Evolutionary conservation across 2,329 filamentous ascomycete genomes (phyloP), one percentile per base, ranked within the genome.

Genomic region (Botryotinia calthae): DNA sequence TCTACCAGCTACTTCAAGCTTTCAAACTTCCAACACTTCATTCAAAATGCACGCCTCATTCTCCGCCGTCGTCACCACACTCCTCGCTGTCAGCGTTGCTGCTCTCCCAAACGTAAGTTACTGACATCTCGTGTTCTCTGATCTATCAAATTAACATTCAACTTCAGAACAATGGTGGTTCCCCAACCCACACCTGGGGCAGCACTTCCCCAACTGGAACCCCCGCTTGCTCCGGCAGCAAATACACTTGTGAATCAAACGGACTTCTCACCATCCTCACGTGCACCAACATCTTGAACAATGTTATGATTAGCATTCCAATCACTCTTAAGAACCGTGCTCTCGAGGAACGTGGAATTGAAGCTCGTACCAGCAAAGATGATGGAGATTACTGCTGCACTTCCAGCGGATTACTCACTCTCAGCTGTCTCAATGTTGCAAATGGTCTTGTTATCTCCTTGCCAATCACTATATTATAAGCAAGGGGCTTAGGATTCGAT

Each of bases 21-120:
- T 66, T 16, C 31, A 51, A 48, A 48, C 44, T 8, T 48, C 25
- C 22, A 61, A 61, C 7, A 61, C 44, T 20, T n/a, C 22, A 66
- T n/a, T 66, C 64, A 66, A 66, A 40, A 66, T 66, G 64, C 64
- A 37, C 31, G 46, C 64, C 46, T 54, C 64, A 54, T 54, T 66
- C 46, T 54, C 34, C 31, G 64, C 64, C 31, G 34, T 66, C 14
- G 8, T 66, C 31, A 34, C 64, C 22, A 34, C 46, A 1, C 22
- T 66, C 46, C 46, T 66, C 46, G 64, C 64, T 34, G 25, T 66
- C 46, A 54, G 18, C 46, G 64, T 28, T 1, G 46, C 46, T 22
- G 64, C 64, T 28, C 6, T 40, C 25, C 64, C 64, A 54, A n/a
- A 18, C n/a, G 64, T 66, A 14, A 54, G 64, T 54, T 22, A 0